Evolutionary conservation across 371 early-diverging fungal genomes (phyloP).

Genomic region (Capillidium heterosporum): DNA sequence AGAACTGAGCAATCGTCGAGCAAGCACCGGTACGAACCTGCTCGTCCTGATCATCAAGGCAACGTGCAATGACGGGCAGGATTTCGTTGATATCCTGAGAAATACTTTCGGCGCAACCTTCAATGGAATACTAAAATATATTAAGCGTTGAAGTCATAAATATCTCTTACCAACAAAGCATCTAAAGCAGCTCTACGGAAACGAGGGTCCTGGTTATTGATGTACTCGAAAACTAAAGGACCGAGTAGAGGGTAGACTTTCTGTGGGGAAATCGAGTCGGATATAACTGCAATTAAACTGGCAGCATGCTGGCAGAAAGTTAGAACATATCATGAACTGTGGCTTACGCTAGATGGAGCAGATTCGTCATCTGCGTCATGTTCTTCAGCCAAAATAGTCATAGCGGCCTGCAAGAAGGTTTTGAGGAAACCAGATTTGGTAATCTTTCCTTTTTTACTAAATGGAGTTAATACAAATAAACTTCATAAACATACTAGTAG

Average conservation of each 20-base stretch:
- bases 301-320: slow-evolving; percentile 18
- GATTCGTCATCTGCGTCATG: slow-evolving; percentile 71
- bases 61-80: slow-evolving; percentile 46
- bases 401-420: slow-evolving; percentile 48
- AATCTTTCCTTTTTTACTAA: slow-evolving; percentile 57
- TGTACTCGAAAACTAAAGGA: slow-evolving; percentile 44
- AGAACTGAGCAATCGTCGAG: slow-evolving; percentile 59
- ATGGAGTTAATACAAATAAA: not conserved
- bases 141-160: no score
- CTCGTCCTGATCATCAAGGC: slow-evolving; percentile 58
- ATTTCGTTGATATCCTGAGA: slow-evolving; percentile 51
- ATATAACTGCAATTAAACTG: slow-evolving; percentile 53
- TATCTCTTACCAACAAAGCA: slow-evolving; percentile 42
- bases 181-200: slow-evolving; percentile 77
- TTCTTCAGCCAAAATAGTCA: slow-evolving; percentile 71
- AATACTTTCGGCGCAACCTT: slow-evolving; percentile 73
- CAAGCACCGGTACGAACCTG: slow-evolving; percentile 74
- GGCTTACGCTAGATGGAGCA: slow-evolving; percentile 23
- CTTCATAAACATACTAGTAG: slow-evolving; percentile 35
- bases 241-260: slow-evolving; percentile 68
- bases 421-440: slow-evolving; percentile 58
- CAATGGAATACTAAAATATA: slow-evolving; percentile 19
- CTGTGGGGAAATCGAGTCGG: slow-evolving; percentile 65
- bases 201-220: slow-evolving; percentile 49
- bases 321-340: slow-evolving; percentile 36